Percentiles rank a stretch among this genome's conserved stretches.
Evolutionary conservation across 2,329 filamentous ascomycete genomes (phyloP).

Genomic region (Cyanodermella asteris): DNA sequence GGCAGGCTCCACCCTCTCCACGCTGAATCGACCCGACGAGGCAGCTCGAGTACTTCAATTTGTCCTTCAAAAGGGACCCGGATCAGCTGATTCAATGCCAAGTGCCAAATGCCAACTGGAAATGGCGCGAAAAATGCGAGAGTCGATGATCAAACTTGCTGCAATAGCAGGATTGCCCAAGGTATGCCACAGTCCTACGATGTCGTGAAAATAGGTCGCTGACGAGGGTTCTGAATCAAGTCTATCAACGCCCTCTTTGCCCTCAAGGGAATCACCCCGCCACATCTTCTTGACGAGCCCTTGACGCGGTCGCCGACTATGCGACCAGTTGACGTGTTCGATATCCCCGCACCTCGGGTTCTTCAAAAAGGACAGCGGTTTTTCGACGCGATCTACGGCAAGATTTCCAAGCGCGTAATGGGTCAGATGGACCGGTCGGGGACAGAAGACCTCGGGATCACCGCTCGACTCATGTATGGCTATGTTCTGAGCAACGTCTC

Average conservation of each 20-base stretch:
- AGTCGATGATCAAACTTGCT: slow-evolving; percentile 27
- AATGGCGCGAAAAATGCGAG: slow-evolving; percentile 26
- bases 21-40: slow-evolving; percentile 28
- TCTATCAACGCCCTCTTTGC: slow-evolving; percentile 26
- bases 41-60: slow-evolving; percentile 23
- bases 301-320: slow-evolving; percentile 17
- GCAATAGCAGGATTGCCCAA: slow-evolving; percentile 29
- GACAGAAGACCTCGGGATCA: slow-evolving; percentile 27
- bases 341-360: slow-evolving; percentile 15
- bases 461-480: slow-evolving; percentile 27
- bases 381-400: slow-evolving; percentile 29
- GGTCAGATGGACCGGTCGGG: slow-evolving; percentile 26
- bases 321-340: slow-evolving; percentile 19
- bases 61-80: slow-evolving; percentile 16
- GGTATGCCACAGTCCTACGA: slow-evolving; percentile 14
- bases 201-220: background rate
- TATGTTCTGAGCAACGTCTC: slow-evolving; percentile 26
- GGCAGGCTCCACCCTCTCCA: slow-evolving; percentile 22
- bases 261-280: slow-evolving; percentile 23
- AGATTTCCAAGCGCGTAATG: slow-evolving; percentile 26
- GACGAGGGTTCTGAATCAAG: slow-evolving; percentile 9
- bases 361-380: slow-evolving; percentile 24
- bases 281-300: slow-evolving; percentile 20
- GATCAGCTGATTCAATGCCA: slow-evolving; percentile 9
- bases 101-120: slow-evolving; percentile 18